These are phyloP conservation scores for Pyrus bretschneideri DNA, from an alignment of 306 rosid genomes.

Conservation along the genomic window DNA sequence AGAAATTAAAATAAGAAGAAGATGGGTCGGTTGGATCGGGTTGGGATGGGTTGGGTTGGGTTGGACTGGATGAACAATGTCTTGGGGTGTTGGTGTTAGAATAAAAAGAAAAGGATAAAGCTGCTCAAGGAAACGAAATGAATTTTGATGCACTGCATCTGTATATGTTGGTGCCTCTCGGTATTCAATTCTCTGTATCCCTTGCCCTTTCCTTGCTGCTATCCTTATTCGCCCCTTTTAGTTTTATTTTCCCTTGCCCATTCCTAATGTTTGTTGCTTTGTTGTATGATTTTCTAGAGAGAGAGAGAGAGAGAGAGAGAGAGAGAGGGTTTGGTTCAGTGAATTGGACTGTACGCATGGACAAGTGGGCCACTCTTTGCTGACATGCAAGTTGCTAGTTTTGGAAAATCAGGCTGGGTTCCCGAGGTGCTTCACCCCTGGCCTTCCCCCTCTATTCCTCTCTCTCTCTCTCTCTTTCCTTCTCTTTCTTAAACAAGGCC, in stretches of 20 bases:
- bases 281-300: neutral
- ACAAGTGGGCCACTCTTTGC: conserved; percentile 29
- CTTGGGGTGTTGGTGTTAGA: no score
- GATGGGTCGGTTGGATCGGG: no score
- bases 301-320: neutral
- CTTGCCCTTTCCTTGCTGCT: neutral
- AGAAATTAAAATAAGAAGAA: no score
- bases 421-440: conserved; percentile 50
- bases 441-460: neutral
- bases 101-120: neutral
- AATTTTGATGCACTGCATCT: conserved; percentile 20
- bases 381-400: conserved; percentile 31
- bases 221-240: no score
- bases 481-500: no score
- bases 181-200: no score
- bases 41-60: no score
- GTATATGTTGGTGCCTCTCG: neutral
- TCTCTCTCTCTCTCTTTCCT: neutral
- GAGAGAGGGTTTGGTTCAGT: conserved; percentile 30
- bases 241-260: neutral
- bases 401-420: conserved; percentile 29
- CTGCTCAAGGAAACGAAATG: neutral
- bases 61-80: no score
- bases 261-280: neutral
- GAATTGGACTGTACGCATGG: conserved; percentile 11